These are phyloP conservation scores for Deinandra increscens DNA, from an alignment of 129 eudicot genomes.

Conservation along the genomic window DNA sequence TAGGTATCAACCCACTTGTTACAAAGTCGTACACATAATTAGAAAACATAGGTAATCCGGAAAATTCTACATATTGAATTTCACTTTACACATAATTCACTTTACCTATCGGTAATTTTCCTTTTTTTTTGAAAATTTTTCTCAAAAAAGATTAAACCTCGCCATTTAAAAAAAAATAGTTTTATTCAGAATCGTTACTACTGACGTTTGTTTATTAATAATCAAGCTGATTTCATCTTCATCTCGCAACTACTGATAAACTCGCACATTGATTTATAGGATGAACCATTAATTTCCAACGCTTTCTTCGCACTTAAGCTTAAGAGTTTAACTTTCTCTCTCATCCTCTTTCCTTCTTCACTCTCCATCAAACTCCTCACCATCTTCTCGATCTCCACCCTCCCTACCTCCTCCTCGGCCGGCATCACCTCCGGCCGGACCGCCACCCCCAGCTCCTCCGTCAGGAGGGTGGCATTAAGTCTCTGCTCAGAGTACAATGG, in stretches of 20 bases:
- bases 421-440: slow-evolving; percentile 34
- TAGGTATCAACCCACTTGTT: too few relatives aligned
- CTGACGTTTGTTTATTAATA: too few relatives aligned
- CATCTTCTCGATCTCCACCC: slow-evolving; percentile 48
- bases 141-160: too few relatives aligned
- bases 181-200: too few relatives aligned
- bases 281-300: slow-evolving; percentile 39
- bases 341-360: slow-evolving; percentile 36
- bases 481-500: slow-evolving; percentile 54
- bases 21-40: too few relatives aligned
- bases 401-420: slow-evolving; percentile 29
- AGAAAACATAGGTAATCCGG: too few relatives aligned
- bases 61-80: too few relatives aligned
- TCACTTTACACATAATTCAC: too few relatives aligned
- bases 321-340: slow-evolving; percentile 32
- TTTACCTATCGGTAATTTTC: too few relatives aligned
- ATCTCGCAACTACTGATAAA: slow-evolving; percentile 20
- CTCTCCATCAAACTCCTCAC: slow-evolving; percentile 45
- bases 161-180: too few relatives aligned
- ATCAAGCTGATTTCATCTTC: slow-evolving; percentile 24
- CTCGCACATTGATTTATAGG: slow-evolving; percentile 35
- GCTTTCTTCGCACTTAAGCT: slow-evolving; percentile 30
- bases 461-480: slow-evolving; percentile 40
- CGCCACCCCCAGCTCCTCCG: slow-evolving; percentile 43
- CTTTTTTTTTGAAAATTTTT: too few relatives aligned